These are phyloP conservation scores for Coemansia sp. DNA, from an alignment of 192 early-diverging fungal genomes.

Conservation along the genomic window DNA sequence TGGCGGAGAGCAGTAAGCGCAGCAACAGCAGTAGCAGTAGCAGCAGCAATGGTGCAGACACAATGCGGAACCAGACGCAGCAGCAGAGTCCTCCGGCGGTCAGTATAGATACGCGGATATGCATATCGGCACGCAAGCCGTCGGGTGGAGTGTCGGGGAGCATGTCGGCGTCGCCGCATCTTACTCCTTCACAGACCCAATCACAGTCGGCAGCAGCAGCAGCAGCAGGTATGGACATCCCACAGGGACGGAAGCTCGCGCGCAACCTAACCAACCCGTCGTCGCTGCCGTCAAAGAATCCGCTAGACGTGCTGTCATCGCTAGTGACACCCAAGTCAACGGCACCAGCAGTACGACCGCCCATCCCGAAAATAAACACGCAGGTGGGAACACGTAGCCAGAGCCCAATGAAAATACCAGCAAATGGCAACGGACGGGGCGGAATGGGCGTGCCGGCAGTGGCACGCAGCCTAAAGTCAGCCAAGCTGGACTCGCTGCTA, in stretches of 20 bases:
- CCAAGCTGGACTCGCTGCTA: conserved; percentile 47
- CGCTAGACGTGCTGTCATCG: conserved; percentile 38
- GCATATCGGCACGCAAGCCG: conserved; percentile 37
- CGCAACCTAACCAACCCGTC: conserved; percentile 15
- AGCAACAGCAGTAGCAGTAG: conserved; percentile 5
- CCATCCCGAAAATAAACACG: conserved; percentile 37
- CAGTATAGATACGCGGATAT: conserved; percentile 28
- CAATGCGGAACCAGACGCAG: background rate
- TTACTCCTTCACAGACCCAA: conserved; percentile 10
- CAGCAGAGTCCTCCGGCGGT: conserved; percentile 13
- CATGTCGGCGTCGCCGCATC: conserved; percentile 8
- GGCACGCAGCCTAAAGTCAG: conserved; percentile 29
- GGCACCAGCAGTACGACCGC: background rate
- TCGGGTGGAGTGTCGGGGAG: conserved; percentile 5
- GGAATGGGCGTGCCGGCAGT: conserved; percentile 6
- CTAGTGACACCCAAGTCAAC: conserved; percentile 14
- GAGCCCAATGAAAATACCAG: conserved; percentile 2
- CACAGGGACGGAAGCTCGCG: conserved; percentile 22
- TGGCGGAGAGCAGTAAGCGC: conserved; percentile 6
- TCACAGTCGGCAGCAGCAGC: background rate
- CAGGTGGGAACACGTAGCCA: conserved; percentile 15
- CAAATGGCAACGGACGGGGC: background rate
- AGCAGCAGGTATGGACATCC: conserved; percentile 2
- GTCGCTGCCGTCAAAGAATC: conserved; percentile 14
- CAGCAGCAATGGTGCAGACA: background rate